phyloP scores from a whole-genome alignment of 2,329 filamentous ascomycete species.

The Venturia asperata region DNA sequence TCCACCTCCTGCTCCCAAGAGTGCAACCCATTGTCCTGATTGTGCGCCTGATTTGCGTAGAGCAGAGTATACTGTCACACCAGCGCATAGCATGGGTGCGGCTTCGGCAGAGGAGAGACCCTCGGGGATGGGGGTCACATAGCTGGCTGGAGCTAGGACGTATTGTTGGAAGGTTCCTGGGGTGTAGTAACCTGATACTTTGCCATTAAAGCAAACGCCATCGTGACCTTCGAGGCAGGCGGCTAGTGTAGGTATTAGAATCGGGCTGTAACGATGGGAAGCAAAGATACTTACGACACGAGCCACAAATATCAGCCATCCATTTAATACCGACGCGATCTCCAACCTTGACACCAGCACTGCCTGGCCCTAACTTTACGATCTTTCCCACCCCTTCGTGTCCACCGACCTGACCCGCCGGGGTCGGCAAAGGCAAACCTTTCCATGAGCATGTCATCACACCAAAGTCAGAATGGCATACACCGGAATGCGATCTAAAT shows the following conservation, averaged over 20 bases:
- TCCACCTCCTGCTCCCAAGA: slow-evolving; percentile 53
- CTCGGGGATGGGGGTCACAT: slow-evolving; percentile 64
- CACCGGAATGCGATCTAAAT: slow-evolving; percentile 52
- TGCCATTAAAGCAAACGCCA: slow-evolving; percentile 46
- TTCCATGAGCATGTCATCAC: slow-evolving; percentile 47
- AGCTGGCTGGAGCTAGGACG: slow-evolving; percentile 54
- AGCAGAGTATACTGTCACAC: slow-evolving; percentile 60
- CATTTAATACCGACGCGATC: slow-evolving; percentile 66
- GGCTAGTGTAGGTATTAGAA: slow-evolving; percentile 22
- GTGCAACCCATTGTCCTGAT: slow-evolving; percentile 54
- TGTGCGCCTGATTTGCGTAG: slow-evolving; percentile 54
- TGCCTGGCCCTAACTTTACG: slow-evolving; percentile 57
- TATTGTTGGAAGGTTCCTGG: slow-evolving; percentile 71
- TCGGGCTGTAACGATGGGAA: neutral
- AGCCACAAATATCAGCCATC: slow-evolving; percentile 51
- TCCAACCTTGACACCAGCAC: slow-evolving; percentile 54
- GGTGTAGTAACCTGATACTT: slow-evolving; percentile 58
- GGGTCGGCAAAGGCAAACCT: slow-evolving; percentile 52
- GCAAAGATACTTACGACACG: slow-evolving; percentile 36
- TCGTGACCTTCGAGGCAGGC: slow-evolving; percentile 51
- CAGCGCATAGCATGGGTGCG: slow-evolving; percentile 61
- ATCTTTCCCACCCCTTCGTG: slow-evolving; percentile 62
- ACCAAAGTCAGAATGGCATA: slow-evolving; percentile 58
- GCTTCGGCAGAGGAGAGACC: slow-evolving; percentile 51
- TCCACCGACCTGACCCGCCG: slow-evolving; percentile 57